Evolutionary conservation across 2,329 filamentous ascomycete genomes (phyloP).

Genomic region (Scytalidium lignicola): DNA sequence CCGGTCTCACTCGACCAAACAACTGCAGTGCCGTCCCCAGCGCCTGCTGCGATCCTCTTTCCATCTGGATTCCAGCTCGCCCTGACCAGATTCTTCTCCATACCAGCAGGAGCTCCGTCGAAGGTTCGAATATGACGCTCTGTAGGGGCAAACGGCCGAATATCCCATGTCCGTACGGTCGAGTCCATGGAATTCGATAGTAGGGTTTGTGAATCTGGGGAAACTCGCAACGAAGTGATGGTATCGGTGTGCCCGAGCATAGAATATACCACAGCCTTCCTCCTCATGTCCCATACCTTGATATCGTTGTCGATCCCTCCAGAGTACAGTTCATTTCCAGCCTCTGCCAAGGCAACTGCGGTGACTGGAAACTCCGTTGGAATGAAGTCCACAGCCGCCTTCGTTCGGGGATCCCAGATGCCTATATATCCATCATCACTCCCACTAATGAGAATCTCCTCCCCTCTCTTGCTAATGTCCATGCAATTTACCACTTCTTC

Average conservation of each 20-base stretch:
- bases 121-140: slow-evolving; percentile 83
- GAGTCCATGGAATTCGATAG: slow-evolving; percentile 92
- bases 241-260: slow-evolving; percentile 90
- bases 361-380: slow-evolving; percentile 91
- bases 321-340: slow-evolving; percentile 91
- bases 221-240: slow-evolving; percentile 83
- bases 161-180: slow-evolving; percentile 92
- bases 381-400: slow-evolving; percentile 81
- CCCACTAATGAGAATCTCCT: slow-evolving; percentile 84
- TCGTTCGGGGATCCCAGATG: slow-evolving; percentile 92
- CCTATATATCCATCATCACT: slow-evolving; percentile 93
- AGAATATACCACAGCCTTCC: slow-evolving; percentile 81
- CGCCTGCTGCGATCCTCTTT: slow-evolving; percentile 81
- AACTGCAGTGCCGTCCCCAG: slow-evolving; percentile 84
- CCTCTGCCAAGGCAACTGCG: slow-evolving; percentile 83
- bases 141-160: slow-evolving; percentile 86
- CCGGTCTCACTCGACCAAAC: slow-evolving; percentile 88
- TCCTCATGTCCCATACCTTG: slow-evolving; percentile 93
- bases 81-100: slow-evolving; percentile 87
- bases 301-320: slow-evolving; percentile 97
- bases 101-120: slow-evolving; percentile 80
- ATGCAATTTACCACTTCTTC: slow-evolving; percentile 94
- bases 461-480: slow-evolving; percentile 82
- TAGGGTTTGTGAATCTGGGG: slow-evolving; percentile 84
- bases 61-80: slow-evolving; percentile 87